Conservation (phyloP, 495 filamentous ascomycete genomes). For the Chaetomidium leptoderma region DNA sequence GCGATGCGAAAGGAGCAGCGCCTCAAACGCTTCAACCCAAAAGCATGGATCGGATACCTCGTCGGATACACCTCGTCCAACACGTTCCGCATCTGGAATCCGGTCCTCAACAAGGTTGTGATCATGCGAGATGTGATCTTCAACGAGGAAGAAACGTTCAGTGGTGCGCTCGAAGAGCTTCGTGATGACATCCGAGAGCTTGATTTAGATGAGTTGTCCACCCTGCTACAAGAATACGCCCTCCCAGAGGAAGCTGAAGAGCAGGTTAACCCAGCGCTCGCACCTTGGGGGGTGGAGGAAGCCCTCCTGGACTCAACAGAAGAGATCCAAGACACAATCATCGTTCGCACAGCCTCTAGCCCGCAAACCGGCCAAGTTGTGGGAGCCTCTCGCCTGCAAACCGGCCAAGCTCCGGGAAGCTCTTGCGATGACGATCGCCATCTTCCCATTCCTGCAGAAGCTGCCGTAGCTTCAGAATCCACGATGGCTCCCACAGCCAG, state of each 20-base stretch:
- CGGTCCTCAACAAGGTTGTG: not conserved
- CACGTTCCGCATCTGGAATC: conserved; percentile 31
- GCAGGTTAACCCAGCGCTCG: not conserved
- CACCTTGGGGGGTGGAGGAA: not conserved
- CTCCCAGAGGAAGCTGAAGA: not conserved
- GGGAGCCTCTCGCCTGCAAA: not conserved
- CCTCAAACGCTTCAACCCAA: conserved; percentile 18
- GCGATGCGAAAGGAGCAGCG: conserved; percentile 18
- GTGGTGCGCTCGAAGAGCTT: conserved; percentile 17
- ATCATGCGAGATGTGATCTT: conserved; percentile 2
- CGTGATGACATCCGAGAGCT: no score
- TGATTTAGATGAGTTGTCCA: not conserved
- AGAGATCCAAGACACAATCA: not conserved
- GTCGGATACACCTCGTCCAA: conserved; percentile 32
- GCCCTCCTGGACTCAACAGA: not conserved
- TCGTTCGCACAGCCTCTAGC: not conserved
- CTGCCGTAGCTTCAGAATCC: not conserved
- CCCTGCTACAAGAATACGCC: not conserved
- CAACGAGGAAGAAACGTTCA: not conserved
- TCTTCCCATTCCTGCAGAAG: not conserved
- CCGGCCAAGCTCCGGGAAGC: not conserved
- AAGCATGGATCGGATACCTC: conserved; percentile 31
- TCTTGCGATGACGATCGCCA: not conserved
- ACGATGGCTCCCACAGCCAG: not conserved
- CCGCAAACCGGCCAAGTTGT: not conserved